Percentiles rank a stretch among this genome's conserved stretches.
These are phyloP conservation scores for Leucocoprinus birnbaumii DNA, from an alignment of 768 basidiomycete species.

Conservation along the genomic window DNA sequence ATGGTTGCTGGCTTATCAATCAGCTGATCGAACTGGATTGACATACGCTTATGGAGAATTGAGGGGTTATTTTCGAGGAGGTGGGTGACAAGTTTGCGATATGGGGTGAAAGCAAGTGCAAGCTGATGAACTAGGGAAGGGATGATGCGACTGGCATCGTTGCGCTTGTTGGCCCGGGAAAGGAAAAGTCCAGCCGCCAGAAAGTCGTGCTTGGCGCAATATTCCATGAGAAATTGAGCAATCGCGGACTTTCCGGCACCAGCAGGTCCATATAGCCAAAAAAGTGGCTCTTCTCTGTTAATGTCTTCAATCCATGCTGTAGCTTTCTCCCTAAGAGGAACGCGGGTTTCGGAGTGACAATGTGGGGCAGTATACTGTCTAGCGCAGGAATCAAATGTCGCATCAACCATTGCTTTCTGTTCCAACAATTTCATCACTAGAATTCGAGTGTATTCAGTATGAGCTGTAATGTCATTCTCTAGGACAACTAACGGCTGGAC, in stretches of 20 bases:
- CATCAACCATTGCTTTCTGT: neutral
- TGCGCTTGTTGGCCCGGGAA: neutral
- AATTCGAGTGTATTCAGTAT: neutral
- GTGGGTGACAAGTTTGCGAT: neutral
- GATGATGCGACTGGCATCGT: neutral
- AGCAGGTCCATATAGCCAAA: slow-evolving; percentile 10
- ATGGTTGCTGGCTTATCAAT: neutral
- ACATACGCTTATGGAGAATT: neutral
- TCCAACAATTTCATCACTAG: neutral
- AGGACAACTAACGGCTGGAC: no score
- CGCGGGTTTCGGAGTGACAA: neutral
- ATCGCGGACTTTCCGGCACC: slow-evolving; percentile 12
- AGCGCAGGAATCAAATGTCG: neutral
- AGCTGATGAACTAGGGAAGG: neutral
- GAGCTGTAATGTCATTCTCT: neutral
- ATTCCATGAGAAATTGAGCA: slow-evolving; percentile 2
- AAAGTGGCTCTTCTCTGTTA: neutral
- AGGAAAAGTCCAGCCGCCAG: slow-evolving; percentile 9
- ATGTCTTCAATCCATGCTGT: neutral
- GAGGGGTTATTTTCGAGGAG: neutral
- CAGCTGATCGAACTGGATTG: neutral
- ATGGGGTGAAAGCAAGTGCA: neutral
- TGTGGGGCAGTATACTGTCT: neutral
- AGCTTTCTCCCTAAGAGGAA: neutral
- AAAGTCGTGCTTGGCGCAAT: neutral